Evolutionary conservation across 2,329 filamentous ascomycete species (phyloP).

Genomic region (Penicillium freii): DNA sequence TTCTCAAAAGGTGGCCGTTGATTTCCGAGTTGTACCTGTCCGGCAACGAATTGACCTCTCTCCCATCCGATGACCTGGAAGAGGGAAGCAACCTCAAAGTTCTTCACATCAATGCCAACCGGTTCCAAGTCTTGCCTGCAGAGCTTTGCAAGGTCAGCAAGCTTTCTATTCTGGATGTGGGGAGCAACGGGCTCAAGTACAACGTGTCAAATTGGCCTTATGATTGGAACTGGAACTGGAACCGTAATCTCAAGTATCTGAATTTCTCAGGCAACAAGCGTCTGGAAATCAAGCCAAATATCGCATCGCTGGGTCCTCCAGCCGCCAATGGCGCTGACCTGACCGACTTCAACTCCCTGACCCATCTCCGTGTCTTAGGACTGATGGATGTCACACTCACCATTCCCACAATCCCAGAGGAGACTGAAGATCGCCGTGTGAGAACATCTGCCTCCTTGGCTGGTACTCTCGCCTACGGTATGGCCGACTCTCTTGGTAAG

Average conservation of each 20-base stretch:
- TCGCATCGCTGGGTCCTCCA: conserved; percentile 54
- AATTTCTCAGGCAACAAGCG: conserved; percentile 97
- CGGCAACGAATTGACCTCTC: conserved; percentile 85
- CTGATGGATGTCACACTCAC: conserved; percentile 98
- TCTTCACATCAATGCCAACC: conserved; percentile 94
- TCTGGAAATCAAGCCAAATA: conserved; percentile 77
- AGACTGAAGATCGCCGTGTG: conserved; percentile 91
- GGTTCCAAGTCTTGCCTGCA: conserved; percentile 93
- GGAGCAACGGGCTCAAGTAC: conserved; percentile 94
- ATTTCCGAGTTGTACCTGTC: conserved; percentile 91
- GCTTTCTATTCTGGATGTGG: conserved; percentile 86
- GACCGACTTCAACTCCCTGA: conserved; percentile 85
- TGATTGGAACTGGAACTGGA: conserved; percentile 99
- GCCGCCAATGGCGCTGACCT: conserved; percentile 62
- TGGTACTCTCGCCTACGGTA: conserved; percentile 87
- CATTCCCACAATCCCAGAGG: conserved; percentile 87
- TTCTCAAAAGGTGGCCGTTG: conserved; percentile 84
- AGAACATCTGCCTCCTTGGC: conserved; percentile 94
- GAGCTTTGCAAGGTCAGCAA: conserved; percentile 94
- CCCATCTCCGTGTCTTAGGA: conserved; percentile 81
- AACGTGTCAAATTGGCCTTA: conserved; percentile 99
- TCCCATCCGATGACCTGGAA: conserved; percentile 92
- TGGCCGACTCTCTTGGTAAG: conserved; percentile 91
- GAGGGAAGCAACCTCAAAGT: conserved; percentile 83
- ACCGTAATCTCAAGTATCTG: conserved; percentile 88